Base-by-base conservation (phyloP, 1,284 basidiomycete genomes). In the Pseudozyma pruni region DNA sequence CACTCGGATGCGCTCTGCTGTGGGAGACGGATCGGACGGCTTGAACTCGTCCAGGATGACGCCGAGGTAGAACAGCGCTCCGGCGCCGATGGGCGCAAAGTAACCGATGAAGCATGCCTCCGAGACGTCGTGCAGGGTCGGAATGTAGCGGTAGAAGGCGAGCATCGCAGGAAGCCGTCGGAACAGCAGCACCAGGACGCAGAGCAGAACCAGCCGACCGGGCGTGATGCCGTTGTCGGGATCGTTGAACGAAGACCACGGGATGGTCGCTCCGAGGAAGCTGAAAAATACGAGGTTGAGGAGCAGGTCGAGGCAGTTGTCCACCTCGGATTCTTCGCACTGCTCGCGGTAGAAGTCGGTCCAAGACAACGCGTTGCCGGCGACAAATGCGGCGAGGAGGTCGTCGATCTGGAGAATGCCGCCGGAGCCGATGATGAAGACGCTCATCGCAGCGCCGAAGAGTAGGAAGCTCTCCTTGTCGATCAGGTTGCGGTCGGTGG, bases 71-170 rank as follows among this genome's bases (percentile, higher is more conserved):
- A 73, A 77, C 19, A 74, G 50, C 11, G 76, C 72, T 17, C 83
- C 83, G 4, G 85, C 84, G 13, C 85, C 84, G 57, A 83, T 83
- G 0, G 83, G 83, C 1, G 83, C 83, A 67, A 83, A 83, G 68
- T 80, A 83, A 5, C 83, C 83, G n/a, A 80, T 57, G 43, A 84
- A 84, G 46, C 78, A 44, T 0, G 79, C 79, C 40, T 84, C 77
- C 29, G 71, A 58, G 13, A 62, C 31, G 14, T 75, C 75, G 27
- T 67, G 62, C 7, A 84, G 39, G 0, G 76, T 78, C 0, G 83
- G 83, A 10, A 83, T 79, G 33, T 73, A 55, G 10, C 67, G 58
- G 38, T 77, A 75, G 8, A 79, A 54, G 1, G 68, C 50, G 4
- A 83, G 45, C 55, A 82, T 67, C 20, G 74, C 81, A 0, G 83